Conservation (phyloP, 1,284 basidiomycete genomes). For the Cutaneotrichosporon sp. region DNA sequence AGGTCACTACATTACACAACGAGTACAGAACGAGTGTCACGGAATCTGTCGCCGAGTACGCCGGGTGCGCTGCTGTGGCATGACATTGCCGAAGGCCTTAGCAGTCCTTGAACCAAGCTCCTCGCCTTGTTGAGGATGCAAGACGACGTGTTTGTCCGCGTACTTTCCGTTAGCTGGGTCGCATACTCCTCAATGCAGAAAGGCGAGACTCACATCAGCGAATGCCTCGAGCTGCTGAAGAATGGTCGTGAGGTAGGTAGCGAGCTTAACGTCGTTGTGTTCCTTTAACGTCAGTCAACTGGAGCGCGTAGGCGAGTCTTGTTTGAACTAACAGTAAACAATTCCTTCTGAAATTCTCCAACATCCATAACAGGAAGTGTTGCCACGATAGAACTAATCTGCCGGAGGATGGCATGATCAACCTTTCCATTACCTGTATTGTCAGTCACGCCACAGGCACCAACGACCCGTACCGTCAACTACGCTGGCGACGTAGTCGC, state of each 20-base stretch:
- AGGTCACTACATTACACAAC: too few relatives aligned
- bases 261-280: constrained; percentile 91
- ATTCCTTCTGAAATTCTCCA: constrained; percentile 72
- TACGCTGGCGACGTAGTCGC: constrained; percentile 72
- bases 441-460: background rate
- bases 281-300: constrained; percentile 57
- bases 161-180: constrained; percentile 19
- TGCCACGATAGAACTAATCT: constrained; percentile 76
- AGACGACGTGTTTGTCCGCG: constrained; percentile 27
- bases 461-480: constrained; percentile 57
- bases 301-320: too few relatives aligned
- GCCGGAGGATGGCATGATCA: constrained; percentile 75
- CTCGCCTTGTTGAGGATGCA: constrained; percentile 13
- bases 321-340: constrained; percentile 61
- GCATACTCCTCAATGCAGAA: too few relatives aligned
- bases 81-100: too few relatives aligned
- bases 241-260: constrained; percentile 76
- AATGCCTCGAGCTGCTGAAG: constrained; percentile 81
- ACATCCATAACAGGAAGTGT: constrained; percentile 80
- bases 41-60: too few relatives aligned
- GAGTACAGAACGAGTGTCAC: too few relatives aligned
- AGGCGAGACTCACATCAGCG: constrained; percentile 66
- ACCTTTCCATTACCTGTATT: constrained; percentile 58
- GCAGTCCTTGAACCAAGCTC: background rate
- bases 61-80: too few relatives aligned